Evolutionary conservation across 2,329 filamentous ascomycete species (phyloP), one percentile per base, ranked within the genome.

Genomic region (Blumeria graminis): DNA sequence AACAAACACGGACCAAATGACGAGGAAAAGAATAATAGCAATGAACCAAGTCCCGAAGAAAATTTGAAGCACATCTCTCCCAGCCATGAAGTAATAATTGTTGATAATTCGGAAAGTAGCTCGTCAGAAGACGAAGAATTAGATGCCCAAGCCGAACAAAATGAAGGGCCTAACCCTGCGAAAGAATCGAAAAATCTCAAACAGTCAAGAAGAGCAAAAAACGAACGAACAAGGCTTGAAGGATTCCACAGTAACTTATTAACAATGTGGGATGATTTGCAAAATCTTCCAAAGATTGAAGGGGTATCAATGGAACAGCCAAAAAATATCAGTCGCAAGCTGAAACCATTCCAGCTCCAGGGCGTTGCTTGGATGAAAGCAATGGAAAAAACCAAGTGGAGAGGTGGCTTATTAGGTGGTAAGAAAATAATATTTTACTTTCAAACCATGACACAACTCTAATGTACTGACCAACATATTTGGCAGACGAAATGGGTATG

Each of bases 261-360:
- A 46, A 86, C 81, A 0, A 93, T 96, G 86, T 98, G 92, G 92
- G 68, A 76, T 3, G 78, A 84, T 28, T 71, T 96, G 1, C 73
- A 82, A 66, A 74, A 78, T 1, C 75, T 82, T 61, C 77, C 84
- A 0, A 70, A 81, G 16, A 77, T 95, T 59, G 76, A 78, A 33
- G 71, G 74, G 28, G 72, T 77, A 58, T 74, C 73, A 60, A 84
- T 83, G 36, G 70, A 76, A 58, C 87, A 94, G 65, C 92, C 92
- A 3, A 66, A 70, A 7, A 80, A 76, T 3, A 95, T 98, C 61
- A 86, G 77, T 55, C 83, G 90, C 41, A 82, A 81, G 56, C 74
- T 98, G 60, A 95, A 98, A 68, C 82, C 84, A 0, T 98, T 96
- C 67, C 92, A 98, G 65, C 80, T 94, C 5, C 84, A 95, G 69